These are phyloP conservation scores for Cubamyces sp. DNA, from an alignment of 768 basidiomycete species.

Conservation along the genomic window DNA sequence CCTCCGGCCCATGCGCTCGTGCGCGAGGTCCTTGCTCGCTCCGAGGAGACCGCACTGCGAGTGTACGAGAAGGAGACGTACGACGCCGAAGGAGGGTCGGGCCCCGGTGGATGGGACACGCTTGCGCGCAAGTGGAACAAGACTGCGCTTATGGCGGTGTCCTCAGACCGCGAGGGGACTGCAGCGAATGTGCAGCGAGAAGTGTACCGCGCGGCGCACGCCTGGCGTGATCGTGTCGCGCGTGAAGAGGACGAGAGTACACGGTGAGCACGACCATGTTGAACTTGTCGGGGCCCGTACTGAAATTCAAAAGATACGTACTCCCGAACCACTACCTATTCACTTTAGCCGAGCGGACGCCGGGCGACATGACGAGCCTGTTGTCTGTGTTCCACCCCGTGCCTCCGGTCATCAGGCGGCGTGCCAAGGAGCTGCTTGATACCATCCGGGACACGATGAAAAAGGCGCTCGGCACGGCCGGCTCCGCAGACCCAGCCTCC, in stretches of 20 bases:
- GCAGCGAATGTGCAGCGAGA: slow-evolving; percentile 52
- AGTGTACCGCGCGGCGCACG: slow-evolving; percentile 74
- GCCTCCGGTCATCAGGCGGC: slow-evolving; percentile 64
- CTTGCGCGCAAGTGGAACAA: slow-evolving; percentile 87
- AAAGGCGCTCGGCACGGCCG: slow-evolving; percentile 14
- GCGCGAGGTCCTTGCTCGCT: slow-evolving; percentile 68
- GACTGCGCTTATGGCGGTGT: slow-evolving; percentile 43
- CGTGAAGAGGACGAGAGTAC: slow-evolving; percentile 87
- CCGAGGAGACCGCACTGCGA: slow-evolving; percentile 75
- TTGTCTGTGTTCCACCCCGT: slow-evolving; percentile 61
- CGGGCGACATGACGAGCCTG: slow-evolving; percentile 65
- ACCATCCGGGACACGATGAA: slow-evolving; percentile 59
- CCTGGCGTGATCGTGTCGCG: slow-evolving; percentile 81
- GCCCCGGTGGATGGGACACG: slow-evolving; percentile 76
- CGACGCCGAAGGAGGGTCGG: slow-evolving; percentile 64
- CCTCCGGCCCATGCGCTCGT: slow-evolving; percentile 48
- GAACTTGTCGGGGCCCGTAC: too few species aligned
- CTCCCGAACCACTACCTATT: slow-evolving; percentile 78
- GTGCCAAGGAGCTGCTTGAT: slow-evolving; percentile 65
- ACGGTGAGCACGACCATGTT: slow-evolving; percentile 48
- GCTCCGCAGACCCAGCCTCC: not conserved
- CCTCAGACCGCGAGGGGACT: slow-evolving; percentile 39
- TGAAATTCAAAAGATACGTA: slow-evolving; percentile 57
- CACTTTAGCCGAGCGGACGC: slow-evolving; percentile 69
- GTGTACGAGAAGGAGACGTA: slow-evolving; percentile 73